A percentile compares a stretch with the other conserved stretches of the same genome.
Evolutionary conservation across 140 eudicot species (phyloP).

Genomic region (Flaveria floridana): DNA sequence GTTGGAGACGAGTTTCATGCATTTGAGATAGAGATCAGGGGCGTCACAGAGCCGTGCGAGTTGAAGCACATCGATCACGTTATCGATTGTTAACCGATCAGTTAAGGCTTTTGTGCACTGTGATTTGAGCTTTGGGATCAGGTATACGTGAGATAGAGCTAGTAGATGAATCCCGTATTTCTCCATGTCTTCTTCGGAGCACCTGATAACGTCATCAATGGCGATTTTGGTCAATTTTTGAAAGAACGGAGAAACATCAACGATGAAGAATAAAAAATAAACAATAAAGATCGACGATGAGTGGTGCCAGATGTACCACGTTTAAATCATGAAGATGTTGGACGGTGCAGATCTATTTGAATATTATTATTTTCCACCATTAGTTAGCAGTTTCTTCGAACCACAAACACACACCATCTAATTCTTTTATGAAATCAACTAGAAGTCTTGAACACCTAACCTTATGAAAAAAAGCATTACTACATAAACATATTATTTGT

Average conservation of each 20-base stretch:
- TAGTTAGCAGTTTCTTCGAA: too few relatives aligned
- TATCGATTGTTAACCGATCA: conserved; percentile 52
- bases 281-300: neutral
- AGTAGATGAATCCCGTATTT: conserved; percentile 78
- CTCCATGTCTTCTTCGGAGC: conserved; percentile 69
- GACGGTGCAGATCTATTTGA: conserved; percentile 31
- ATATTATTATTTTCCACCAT: neutral
- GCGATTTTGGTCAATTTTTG: conserved; percentile 27
- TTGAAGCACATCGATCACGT: conserved; percentile 81
- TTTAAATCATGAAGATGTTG: neutral
- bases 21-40: conserved; percentile 79
- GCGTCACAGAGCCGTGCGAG: conserved; percentile 83
- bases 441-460: too few relatives aligned
- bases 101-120: conserved; percentile 68
- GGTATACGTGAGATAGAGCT: conserved; percentile 79
- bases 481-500: too few relatives aligned
- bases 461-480: too few relatives aligned
- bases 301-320: conserved; percentile 36
- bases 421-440: too few relatives aligned
- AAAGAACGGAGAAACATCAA: neutral
- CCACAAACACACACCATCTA: too few relatives aligned
- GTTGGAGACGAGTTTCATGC: conserved; percentile 57
- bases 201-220: conserved; percentile 36
- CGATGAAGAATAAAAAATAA: too few relatives aligned
- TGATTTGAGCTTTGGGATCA: conserved; percentile 76